phyloP scores from a whole-genome alignment of 2,329 filamentous ascomycete genomes.

The Fusarium sp. region DNA sequence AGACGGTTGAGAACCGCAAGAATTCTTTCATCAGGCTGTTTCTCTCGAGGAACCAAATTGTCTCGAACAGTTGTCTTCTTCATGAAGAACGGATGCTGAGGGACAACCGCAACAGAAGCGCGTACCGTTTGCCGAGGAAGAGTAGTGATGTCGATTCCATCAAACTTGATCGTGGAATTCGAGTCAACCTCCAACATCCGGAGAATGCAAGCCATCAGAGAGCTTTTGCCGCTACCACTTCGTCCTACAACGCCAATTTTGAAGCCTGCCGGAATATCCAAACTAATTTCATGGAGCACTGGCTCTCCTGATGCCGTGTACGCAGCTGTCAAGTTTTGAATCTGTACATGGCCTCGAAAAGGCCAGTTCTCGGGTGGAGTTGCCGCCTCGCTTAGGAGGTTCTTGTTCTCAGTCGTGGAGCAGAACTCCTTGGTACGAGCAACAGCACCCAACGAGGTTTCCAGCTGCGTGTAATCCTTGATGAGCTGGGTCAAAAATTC shows the following conservation, averaged over 20 bases:
- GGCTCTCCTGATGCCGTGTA: conserved; percentile 40
- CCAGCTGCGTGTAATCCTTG: conserved; percentile 47
- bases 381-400: neutral
- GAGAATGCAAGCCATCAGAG: conserved; percentile 57
- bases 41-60: conserved; percentile 59
- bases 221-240: conserved; percentile 52
- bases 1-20: conserved; percentile 49
- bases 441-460: conserved; percentile 32
- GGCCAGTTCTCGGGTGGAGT: conserved; percentile 5
- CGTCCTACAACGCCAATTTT: conserved; percentile 59
- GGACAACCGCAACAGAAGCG: conserved; percentile 54
- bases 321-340: conserved; percentile 45
- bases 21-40: conserved; percentile 40
- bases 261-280: conserved; percentile 48
- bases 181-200: conserved; percentile 57
- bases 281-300: conserved; percentile 45
- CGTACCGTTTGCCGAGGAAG: conserved; percentile 41
- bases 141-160: conserved; percentile 52
- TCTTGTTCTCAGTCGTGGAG: conserved; percentile 11
- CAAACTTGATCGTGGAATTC: conserved; percentile 56
- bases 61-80: conserved; percentile 57
- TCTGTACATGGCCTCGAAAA: conserved; percentile 33
- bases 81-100: conserved; percentile 64
- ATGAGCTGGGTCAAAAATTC: conserved; percentile 48
- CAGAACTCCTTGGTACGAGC: conserved; percentile 15